These are phyloP conservation scores for Tolypocladium endophyticum DNA, from an alignment of 2,329 filamentous ascomycete genomes.

Conservation along the genomic window DNA sequence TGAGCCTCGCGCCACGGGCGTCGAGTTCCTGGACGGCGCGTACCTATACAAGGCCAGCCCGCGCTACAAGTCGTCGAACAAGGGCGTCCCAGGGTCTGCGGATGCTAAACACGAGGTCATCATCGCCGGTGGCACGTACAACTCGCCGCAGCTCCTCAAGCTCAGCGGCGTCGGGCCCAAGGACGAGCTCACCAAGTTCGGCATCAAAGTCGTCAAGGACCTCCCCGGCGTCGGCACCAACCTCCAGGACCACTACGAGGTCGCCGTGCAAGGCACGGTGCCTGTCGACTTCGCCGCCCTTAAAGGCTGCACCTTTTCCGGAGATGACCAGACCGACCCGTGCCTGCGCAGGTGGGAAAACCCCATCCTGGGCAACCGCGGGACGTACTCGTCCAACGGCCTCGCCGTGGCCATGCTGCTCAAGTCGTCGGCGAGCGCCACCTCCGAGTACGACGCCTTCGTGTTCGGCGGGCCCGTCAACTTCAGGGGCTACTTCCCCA, in stretches of 20 bases:
- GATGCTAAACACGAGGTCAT: conserved; percentile 33
- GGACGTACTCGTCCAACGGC: conserved; percentile 14
- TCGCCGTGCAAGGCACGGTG: conserved; percentile 9
- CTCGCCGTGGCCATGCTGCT: conserved; percentile 11
- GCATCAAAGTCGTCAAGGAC: conserved; percentile 42
- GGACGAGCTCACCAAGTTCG: conserved; percentile 25
- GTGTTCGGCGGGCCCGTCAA: conserved; percentile 16
- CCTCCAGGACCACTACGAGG: conserved; percentile 19
- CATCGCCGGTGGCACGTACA: conserved; percentile 34
- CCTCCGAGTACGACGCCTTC: conserved; percentile 17
- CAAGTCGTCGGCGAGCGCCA: conserved; percentile 16
- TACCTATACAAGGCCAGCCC: conserved; percentile 32
- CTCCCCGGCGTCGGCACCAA: conserved; percentile 54
- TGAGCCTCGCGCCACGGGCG: conserved; percentile 26
- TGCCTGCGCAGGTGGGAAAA: conserved; percentile 22
- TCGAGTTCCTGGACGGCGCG: conserved; percentile 30
- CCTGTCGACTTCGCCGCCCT: conserved; percentile 3
- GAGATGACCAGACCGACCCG: conserved; percentile 16
- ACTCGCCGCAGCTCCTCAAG: conserved; percentile 35
- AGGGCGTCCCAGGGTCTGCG: conserved; percentile 12
- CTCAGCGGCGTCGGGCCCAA: conserved; percentile 32
- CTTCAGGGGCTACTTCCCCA: conserved; percentile 18
- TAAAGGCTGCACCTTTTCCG: conserved; percentile 17
- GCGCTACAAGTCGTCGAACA: conserved; percentile 16
- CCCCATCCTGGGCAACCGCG: conserved; percentile 4